Percentiles rank a stretch among this genome's conserved stretches.
Conservation (phyloP, 768 basidiomycete genomes). For the Podaxis sp. region DNA sequence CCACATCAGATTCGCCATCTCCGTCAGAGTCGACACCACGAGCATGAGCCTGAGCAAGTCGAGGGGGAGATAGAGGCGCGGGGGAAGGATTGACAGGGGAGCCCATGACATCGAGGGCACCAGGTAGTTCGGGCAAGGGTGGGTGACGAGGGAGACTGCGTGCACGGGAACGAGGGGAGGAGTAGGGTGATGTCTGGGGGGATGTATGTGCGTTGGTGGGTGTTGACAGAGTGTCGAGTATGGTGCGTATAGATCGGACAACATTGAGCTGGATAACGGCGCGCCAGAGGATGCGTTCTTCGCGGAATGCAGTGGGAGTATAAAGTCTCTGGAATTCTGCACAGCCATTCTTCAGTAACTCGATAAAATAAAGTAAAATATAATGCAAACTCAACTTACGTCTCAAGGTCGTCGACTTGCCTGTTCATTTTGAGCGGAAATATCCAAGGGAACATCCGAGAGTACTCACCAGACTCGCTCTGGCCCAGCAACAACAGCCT, state of each 20-base stretch:
- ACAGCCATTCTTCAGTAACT: background rate
- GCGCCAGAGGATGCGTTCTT: slow-evolving; percentile 81
- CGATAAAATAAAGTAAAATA: slow-evolving; percentile 1
- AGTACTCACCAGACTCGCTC: slow-evolving; percentile 71
- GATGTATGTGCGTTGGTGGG: slow-evolving; percentile 27
- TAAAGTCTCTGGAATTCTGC: slow-evolving; percentile 79
- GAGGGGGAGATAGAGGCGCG: slow-evolving; percentile 13
- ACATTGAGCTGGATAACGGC: slow-evolving; percentile 83
- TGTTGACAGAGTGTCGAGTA: slow-evolving; percentile 54
- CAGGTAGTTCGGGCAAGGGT: slow-evolving; percentile 24
- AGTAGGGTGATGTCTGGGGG: slow-evolving; percentile 34
- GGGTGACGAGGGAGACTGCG: slow-evolving; percentile 34
- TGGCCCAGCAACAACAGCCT: slow-evolving; percentile 76
- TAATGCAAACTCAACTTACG: slow-evolving; percentile 47
- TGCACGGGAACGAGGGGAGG: slow-evolving; percentile 35
- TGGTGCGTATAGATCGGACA: slow-evolving; percentile 72
- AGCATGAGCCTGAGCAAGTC: background rate
- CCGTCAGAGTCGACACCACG: slow-evolving; percentile 5
- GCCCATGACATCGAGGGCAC: slow-evolving; percentile 17
- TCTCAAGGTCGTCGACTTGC: slow-evolving; percentile 79
- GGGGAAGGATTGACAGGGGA: background rate
- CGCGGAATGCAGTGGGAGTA: slow-evolving; percentile 69
- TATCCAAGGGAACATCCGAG: background rate
- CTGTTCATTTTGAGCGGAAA: slow-evolving; percentile 32
- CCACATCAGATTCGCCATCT: slow-evolving; percentile 2